phyloP scores from a whole-genome alignment of 371 early-diverging fungal species.

The Smittium culicis region DNA sequence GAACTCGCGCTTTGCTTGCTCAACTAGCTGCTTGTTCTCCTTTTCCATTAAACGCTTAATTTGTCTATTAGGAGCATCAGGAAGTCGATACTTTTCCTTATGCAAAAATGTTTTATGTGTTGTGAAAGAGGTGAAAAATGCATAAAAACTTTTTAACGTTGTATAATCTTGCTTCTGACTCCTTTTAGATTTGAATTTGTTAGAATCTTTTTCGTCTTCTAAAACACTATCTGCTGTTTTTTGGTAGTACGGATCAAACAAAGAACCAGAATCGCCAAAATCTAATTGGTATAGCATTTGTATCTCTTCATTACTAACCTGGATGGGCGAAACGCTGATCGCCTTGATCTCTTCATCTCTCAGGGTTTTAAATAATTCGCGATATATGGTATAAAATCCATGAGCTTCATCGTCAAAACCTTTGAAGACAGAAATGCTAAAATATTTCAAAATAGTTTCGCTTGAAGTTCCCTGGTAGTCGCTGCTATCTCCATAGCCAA shows the following conservation, averaged over 20 bases:
- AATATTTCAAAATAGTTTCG: constrained; percentile 26
- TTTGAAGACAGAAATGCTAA: constrained; percentile 26
- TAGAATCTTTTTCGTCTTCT: neutral
- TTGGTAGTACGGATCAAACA: constrained; percentile 21
- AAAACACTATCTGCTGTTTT: neutral
- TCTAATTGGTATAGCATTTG: constrained; percentile 20
- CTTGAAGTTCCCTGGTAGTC: constrained; percentile 18
- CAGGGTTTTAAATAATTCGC: constrained; percentile 57
- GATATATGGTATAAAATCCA: constrained; percentile 73
- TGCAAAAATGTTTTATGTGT: constrained; percentile 72
- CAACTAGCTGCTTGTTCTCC: constrained; percentile 76
- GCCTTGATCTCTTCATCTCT: constrained; percentile 54
- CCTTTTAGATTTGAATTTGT: neutral
- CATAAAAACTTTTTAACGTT: constrained; percentile 52
- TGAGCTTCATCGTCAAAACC: constrained; percentile 39
- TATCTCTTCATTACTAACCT: constrained; percentile 33
- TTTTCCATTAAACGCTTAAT: constrained; percentile 77
- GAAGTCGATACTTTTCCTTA: constrained; percentile 71
- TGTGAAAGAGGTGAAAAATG: constrained; percentile 57
- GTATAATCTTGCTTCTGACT: constrained; percentile 10
- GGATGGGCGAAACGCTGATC: constrained; percentile 9
- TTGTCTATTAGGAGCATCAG: constrained; percentile 60
- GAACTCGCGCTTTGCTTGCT: constrained; percentile 67
- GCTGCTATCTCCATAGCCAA: constrained; percentile 11
- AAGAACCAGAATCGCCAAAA: constrained; percentile 26